These are phyloP conservation scores for Naganishia friedmannii DNA, from an alignment of 768 basidiomycete genomes.

Conservation along the genomic window DNA sequence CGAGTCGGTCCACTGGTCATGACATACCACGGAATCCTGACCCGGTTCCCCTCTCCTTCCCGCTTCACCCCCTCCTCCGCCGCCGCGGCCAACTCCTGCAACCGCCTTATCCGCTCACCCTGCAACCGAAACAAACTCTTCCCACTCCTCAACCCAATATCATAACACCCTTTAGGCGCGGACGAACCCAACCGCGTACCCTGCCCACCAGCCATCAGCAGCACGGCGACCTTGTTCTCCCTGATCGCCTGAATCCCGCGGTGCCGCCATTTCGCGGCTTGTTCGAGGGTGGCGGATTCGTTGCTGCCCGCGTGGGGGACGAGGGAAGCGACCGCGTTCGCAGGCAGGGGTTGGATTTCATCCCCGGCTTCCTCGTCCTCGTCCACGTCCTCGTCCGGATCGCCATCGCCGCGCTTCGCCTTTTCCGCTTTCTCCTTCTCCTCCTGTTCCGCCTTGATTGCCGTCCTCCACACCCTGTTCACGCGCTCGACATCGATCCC, in stretches of 20 bases:
- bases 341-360: slow-evolving; percentile 76
- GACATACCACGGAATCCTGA: slow-evolving; percentile 92
- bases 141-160: slow-evolving; percentile 88
- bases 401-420: too few species aligned
- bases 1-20: slow-evolving; percentile 99
- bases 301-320: slow-evolving; percentile 55
- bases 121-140: slow-evolving; percentile 95
- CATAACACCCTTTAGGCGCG: slow-evolving; percentile 96
- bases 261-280: slow-evolving; percentile 67
- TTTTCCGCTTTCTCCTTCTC: slow-evolving; percentile 40
- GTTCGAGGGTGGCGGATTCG: background rate
- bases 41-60: slow-evolving; percentile 55
- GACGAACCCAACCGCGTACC: slow-evolving; percentile 88
- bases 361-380: too few species aligned
- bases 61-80: slow-evolving; percentile 25
- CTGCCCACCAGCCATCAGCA: slow-evolving; percentile 97
- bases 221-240: slow-evolving; percentile 80
- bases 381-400: too few species aligned
- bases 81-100: slow-evolving; percentile 71
- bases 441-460: slow-evolving; percentile 65
- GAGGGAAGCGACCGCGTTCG: slow-evolving; percentile 67
- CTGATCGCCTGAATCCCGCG: slow-evolving; percentile 78
- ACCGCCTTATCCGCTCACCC: slow-evolving; percentile 85
- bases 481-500: slow-evolving; percentile 83
- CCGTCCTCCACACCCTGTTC: slow-evolving; percentile 78